Base-by-base conservation (phyloP, 108 stramenopile genomes). In the Cyclotella sp. region DNA sequence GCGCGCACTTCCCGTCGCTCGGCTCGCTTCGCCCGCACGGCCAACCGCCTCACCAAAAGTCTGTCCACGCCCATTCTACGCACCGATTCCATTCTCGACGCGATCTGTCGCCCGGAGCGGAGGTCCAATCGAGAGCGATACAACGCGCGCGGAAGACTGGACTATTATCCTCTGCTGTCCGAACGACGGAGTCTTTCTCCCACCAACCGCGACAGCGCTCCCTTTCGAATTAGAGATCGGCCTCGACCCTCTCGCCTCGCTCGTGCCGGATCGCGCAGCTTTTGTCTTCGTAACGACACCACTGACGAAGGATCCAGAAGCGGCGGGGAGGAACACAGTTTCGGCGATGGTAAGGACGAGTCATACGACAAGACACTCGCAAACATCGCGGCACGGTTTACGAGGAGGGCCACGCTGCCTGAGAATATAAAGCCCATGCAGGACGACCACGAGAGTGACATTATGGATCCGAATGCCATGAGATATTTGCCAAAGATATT, bases 401-500 rank as follows among this genome's bases (percentile, higher is more conserved):
- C 55, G 15, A 52, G 67, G 49, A 68, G 67, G 30, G 30, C 55
- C 8, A 67, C 46, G 5, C 19, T 75, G 30, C 75, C 75, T 10
- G 75, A 21, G 55, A 55, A 42, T 34, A 67, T 66, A 22, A 72
- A 58, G 19, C 47, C 61, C 22, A 49, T 52, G 68, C 40, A 54
- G 21, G 61, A 70, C 60, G 28, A 58, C 43, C 24, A 70, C 57
- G 28, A 30, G 70, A 58, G 58, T 30, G 66, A 66, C 29, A 40
- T 79, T 41, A 79, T 79, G 71, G 55, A 72, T 70, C 66, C 65
- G 39, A 79, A 79, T 52, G 78, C 78, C n/a, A 55, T 72, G 45
- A 72, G 71, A 42, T 81, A 81, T 72, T 66, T 81, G 55, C 80
- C 80, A 18, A 81, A 77, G 43, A 81, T 81, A 30, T 72, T 81